Base-by-base conservation (phyloP, 345 rosid genomes). In the Syzygium aromaticum region DNA sequence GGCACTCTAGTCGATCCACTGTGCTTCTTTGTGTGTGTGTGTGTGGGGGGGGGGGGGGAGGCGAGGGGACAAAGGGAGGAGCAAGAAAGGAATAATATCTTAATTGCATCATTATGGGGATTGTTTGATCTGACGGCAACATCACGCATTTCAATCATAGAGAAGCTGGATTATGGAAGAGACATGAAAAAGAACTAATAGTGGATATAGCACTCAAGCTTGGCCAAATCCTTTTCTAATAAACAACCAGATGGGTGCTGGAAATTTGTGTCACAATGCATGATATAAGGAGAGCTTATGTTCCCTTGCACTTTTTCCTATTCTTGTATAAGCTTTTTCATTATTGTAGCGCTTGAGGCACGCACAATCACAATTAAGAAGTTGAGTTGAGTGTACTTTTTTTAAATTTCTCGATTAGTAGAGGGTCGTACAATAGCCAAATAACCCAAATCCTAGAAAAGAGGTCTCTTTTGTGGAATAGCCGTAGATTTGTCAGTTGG, bases 181-280 rank as follows among this genome's bases (percentile, higher is more conserved):
- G 5, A 59, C 27, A 63, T 21, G 30, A 30, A 28, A 23, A 61
- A 28, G 8, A 21, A 40, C 13, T 6, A 38, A 56, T 56, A 23
- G 73, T 22, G 67, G 86, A 54, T 85, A 33, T 43, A 33, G 86
- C 78, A 85, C 80, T 85, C 5, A 57, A n/a, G 19, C 73, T 43
- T 38, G 80, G 80, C 78, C 53, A 85, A 46, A 16, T n/a, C 51
- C 38, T 11, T 52, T 85, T 15, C 21, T 25, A 30, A 84, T 53
- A n/a, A 30, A 43, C 19, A 56, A 85, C 15, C 38, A 85, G 78
- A n/a, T 28, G 16, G 67, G 56, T 40, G 85, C 49, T 43, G 88
- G 85, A 86, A 77, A 80, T 73, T 77, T 82, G 64, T 54, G 85
- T 86, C 88, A 43, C 85, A 54, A 80, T 52, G 59, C 27, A 38